These are phyloP conservation scores for Persicaria tinctoria DNA, from an alignment of 148 eudicot genomes.

Conservation along the genomic window DNA sequence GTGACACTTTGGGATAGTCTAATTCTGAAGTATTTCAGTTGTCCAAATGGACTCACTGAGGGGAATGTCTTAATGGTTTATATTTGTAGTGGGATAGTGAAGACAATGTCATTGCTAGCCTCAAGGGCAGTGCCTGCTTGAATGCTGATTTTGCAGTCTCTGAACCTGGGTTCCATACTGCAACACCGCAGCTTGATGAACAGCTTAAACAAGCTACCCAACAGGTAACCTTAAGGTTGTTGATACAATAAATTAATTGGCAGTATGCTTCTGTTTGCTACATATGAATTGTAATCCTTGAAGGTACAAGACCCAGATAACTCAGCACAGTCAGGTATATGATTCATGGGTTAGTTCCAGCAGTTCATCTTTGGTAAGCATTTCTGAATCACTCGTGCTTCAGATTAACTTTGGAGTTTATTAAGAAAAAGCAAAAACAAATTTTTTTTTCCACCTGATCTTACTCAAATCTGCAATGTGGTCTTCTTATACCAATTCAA, in stretches of 20 bases:
- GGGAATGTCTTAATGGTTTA: no score
- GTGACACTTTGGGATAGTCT: no score
- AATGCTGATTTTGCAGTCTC: slow-evolving; percentile 43
- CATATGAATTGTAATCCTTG: slow-evolving; percentile 6
- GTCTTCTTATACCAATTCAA: not conserved
- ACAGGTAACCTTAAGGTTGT: slow-evolving; percentile 27
- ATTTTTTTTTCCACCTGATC: not conserved
- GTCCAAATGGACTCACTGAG: no score
- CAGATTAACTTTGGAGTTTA: not conserved
- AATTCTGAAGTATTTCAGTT: no score
- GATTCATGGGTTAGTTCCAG: slow-evolving; percentile 40
- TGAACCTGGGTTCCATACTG: slow-evolving; percentile 37
- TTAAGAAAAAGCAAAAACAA: not conserved
- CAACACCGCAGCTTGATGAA: slow-evolving; percentile 63
- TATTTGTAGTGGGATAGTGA: no score
- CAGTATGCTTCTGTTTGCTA: not conserved
- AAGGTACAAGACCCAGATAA: slow-evolving; percentile 58
- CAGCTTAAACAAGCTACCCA: slow-evolving; percentile 37
- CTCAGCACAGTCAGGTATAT: slow-evolving; percentile 42
- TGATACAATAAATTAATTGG: not conserved
- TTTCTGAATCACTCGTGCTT: not conserved
- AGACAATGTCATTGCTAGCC: slow-evolving; percentile 17
- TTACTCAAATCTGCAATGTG: not conserved
- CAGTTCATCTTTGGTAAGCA: slow-evolving; percentile 24
- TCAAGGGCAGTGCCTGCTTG: slow-evolving; percentile 52